Conservation (phyloP, 345 rosid genomes). For the Clarkia xantiana region DNA sequence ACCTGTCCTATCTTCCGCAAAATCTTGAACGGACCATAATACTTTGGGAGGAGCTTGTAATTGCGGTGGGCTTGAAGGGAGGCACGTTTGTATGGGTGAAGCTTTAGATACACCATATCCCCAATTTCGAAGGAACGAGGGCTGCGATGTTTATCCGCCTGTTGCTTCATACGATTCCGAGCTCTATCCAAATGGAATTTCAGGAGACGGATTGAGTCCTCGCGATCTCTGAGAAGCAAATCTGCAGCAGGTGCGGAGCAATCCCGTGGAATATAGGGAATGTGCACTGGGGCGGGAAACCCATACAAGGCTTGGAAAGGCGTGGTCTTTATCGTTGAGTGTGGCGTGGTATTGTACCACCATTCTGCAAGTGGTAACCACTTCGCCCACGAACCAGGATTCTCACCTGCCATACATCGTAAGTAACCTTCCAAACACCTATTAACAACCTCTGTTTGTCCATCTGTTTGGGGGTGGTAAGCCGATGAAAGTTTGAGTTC, state of each 20-base stretch:
- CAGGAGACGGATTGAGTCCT: background rate
- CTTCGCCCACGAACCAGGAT: background rate
- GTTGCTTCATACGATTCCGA: background rate
- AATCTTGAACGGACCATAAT: background rate
- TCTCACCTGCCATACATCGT: background rate
- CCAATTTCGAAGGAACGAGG: background rate
- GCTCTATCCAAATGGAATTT: background rate
- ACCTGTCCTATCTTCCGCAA: background rate
- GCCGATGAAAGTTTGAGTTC: too few species aligned
- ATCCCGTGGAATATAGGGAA: background rate
- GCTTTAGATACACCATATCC: background rate
- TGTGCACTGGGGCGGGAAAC: background rate
- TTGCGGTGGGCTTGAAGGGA: too few species aligned
- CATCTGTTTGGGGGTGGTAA: too few species aligned
- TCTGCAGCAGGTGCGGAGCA: background rate
- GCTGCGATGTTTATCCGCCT: background rate
- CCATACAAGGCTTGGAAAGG: too few species aligned
- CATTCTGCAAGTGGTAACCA: too few species aligned
- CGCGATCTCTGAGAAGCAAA: background rate
- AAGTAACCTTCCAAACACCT: background rate
- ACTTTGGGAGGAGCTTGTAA: background rate
- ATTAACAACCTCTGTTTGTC: slow-evolving; percentile 8
- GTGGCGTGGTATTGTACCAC: too few species aligned
- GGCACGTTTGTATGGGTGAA: background rate
- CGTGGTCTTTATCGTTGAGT: too few species aligned